Evolutionary conservation across 2,329 filamentous ascomycete genomes (phyloP).

Genomic region (Colletotrichum lupini): DNA sequence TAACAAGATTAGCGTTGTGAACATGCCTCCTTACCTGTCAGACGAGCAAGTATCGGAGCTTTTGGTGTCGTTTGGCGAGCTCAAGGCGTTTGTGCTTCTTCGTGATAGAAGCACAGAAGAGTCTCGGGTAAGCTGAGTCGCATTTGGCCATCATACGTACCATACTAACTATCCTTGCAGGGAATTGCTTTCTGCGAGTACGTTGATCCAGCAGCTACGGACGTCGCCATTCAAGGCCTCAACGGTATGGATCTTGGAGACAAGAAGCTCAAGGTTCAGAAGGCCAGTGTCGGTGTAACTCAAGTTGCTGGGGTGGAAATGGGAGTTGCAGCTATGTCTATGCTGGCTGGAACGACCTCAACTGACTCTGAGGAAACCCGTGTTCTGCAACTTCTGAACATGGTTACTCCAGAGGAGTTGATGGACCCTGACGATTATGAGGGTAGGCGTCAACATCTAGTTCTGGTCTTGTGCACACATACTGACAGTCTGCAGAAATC

Average conservation of each 20-base stretch:
- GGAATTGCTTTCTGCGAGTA: conserved; percentile 99
- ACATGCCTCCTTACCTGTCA: conserved; percentile 86
- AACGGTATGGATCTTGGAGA: conserved; percentile 95
- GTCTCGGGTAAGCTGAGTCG: conserved; percentile 74
- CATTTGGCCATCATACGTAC: not conserved
- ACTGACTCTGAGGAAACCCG: conserved; percentile 82
- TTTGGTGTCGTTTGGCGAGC: conserved; percentile 88
- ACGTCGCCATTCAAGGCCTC: conserved; percentile 88
- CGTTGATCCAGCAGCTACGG: conserved; percentile 78
- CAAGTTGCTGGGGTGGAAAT: conserved; percentile 93
- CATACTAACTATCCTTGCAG: conserved; percentile 57
- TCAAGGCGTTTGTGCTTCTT: conserved; percentile 91
- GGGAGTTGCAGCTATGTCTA: conserved; percentile 96
- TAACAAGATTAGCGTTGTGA: conserved; percentile 94
- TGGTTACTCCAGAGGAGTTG: conserved; percentile 96
- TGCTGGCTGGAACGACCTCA: conserved; percentile 91
- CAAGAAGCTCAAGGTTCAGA: conserved; percentile 83
- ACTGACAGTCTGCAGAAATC: conserved; percentile 75
- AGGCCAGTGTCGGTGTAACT: conserved; percentile 93
- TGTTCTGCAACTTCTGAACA: conserved; percentile 94
- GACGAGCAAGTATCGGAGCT: conserved; percentile 95
- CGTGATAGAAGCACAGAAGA: conserved; percentile 88
- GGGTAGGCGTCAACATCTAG: conserved; percentile 64
- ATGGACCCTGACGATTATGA: conserved; percentile 96
- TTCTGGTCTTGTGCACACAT: too few species aligned